Evolutionary conservation across 306 rosid species (phyloP), one percentile per base, ranked within the genome.

Genomic region (Corylus americana): DNA sequence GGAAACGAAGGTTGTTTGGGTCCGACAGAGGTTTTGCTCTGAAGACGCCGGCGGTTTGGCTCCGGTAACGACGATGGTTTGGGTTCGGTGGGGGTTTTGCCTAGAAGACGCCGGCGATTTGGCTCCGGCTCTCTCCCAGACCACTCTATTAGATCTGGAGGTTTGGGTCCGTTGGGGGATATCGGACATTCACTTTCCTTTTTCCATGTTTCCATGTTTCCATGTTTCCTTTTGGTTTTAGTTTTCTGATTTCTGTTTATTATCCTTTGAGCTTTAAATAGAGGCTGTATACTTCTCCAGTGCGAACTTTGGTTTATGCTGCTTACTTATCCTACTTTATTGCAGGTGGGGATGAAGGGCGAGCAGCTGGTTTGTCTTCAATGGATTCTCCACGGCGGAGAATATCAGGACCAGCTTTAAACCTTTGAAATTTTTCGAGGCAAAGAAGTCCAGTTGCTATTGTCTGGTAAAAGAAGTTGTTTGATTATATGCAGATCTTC

Each of bases 361-460:
- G 89, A 53, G 90, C 83, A 37, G 84, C 94, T 78, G 97, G 94
- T 78, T 69, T 90, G 79, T 80, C 89, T 77, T 88, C 95, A 8
- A 70, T 77, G 84, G 98, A 94, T 90, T 80, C 97, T 61, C 86
- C 92, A 1, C 82, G 96, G 81, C 87, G 96, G 63, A 92, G 97
- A 85, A 85, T 87, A 81, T 81, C 96, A 0, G 93, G 91, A 63
- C 92, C 92, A 59, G 79, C 88, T 78, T 76, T 89, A 81, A 89
- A 84, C 82, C 83, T 91, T 35, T 87, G 86, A 50, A 84, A 87
- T 81, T 84, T 81, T 81, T 79, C 85, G 14, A 84, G 77, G 74
- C 84, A 81, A 85, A 83, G 80, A 78, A 87, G 62, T 82, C 86
- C 85, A 62, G 78, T 79, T 75, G 79, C 84, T 59, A 77, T 55